A percentile compares a stretch with the other conserved stretches of the same genome.
Conservation (phyloP, 768 basidiomycete genomes). For the Pulveroboletus sp. region DNA sequence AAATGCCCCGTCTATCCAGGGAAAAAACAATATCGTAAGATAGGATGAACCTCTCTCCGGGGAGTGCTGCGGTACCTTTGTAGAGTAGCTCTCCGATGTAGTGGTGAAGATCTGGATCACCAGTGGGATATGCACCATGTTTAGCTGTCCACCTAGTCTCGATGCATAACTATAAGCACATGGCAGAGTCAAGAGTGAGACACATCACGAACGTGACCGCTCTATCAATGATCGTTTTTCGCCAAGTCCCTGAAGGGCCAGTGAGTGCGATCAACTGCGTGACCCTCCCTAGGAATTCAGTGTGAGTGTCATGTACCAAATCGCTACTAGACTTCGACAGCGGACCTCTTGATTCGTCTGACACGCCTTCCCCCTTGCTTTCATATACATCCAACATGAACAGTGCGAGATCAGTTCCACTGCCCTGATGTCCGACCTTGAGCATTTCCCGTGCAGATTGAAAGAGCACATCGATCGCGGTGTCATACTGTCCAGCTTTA, state of each 20-base stretch:
- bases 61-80: constrained; percentile 53
- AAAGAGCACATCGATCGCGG: constrained; percentile 91
- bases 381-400: constrained; percentile 86
- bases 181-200: constrained; percentile 3
- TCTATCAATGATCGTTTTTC: constrained; percentile 84
- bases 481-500: constrained; percentile 75
- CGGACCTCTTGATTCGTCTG: constrained; percentile 79
- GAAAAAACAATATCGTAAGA: constrained; percentile 1
- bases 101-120: constrained; percentile 83
- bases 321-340: not conserved
- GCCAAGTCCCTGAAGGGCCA: constrained; percentile 77
- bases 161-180: constrained; percentile 21
- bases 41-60: not conserved
- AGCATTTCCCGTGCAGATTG: constrained; percentile 83
- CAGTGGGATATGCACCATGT: constrained; percentile 71
- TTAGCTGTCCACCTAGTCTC: constrained; percentile 77
- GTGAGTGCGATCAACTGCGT: constrained; percentile 90
- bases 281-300: constrained; percentile 56
- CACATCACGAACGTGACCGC: constrained; percentile 63
- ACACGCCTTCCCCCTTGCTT: constrained; percentile 61
- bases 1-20: constrained; percentile 61
- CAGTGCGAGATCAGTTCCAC: constrained; percentile 78
- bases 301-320: not conserved
- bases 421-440: constrained; percentile 83
- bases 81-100: constrained; percentile 86